These are phyloP conservation scores for Apiospora saccharicola DNA, from an alignment of 2,329 filamentous ascomycete species.

Conservation along the genomic window DNA sequence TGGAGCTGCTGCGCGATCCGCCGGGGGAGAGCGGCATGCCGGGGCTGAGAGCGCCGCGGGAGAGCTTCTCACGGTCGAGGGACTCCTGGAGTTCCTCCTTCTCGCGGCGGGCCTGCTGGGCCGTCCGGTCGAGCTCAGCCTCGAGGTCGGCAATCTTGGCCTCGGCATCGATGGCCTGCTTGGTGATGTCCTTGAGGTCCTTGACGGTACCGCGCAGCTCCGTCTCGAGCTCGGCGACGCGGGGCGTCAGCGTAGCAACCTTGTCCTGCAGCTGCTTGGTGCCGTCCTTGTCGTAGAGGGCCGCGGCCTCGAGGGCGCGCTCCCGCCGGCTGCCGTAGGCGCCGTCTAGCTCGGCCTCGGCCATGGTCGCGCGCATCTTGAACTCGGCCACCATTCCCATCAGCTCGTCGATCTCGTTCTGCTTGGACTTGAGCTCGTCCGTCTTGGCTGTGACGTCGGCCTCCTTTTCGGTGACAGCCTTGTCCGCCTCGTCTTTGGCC, in stretches of 20 bases:
- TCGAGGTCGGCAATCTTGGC: conserved; percentile 44
- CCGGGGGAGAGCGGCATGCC: conserved; percentile 38
- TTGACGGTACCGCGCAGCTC: conserved; percentile 64
- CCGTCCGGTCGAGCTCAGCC: conserved; percentile 40
- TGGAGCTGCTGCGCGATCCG: conserved; percentile 38
- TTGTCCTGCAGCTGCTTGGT: conserved; percentile 44
- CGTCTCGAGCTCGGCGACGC: conserved; percentile 66
- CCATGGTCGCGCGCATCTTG: conserved; percentile 68
- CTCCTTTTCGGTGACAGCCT: conserved; percentile 39
- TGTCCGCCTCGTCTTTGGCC: conserved; percentile 40
- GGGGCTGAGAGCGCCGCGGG: conserved; percentile 29
- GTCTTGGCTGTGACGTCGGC: conserved; percentile 38
- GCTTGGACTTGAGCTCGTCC: conserved; percentile 52
- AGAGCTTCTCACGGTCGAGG: conserved; percentile 41
- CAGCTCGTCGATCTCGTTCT: conserved; percentile 46
- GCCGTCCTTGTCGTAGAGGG: conserved; percentile 56
- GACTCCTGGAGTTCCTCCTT: conserved; percentile 43
- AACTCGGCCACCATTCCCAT: conserved; percentile 63
- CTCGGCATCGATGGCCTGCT: conserved; percentile 44
- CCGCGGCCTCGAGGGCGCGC: conserved; percentile 65
- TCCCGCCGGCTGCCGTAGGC: conserved; percentile 67
- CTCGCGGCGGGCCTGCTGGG: conserved; percentile 39
- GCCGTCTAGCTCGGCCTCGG: conserved; percentile 67
- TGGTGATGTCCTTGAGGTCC: conserved; percentile 43
- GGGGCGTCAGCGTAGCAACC: conserved; percentile 59